phyloP scores from a whole-genome alignment of 805 yeast species.

The Saturnispora galanensis region DNA sequence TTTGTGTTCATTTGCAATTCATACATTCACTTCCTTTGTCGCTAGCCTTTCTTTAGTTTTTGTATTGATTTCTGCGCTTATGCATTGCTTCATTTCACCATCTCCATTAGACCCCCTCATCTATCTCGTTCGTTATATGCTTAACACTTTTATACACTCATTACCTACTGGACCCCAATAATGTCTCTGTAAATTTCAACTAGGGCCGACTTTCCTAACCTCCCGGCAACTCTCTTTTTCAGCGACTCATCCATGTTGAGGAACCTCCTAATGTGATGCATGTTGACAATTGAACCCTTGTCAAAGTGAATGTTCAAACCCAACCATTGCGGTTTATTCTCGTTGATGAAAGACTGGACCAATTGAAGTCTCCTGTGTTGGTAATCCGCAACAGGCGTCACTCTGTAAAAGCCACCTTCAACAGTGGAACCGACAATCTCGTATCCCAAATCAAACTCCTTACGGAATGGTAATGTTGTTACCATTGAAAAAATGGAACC shows the following conservation, averaged over 20 bases:
- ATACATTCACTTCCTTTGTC: no score
- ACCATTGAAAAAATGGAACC: constrained; percentile 23
- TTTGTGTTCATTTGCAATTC: no score
- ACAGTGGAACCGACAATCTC: constrained; percentile 62
- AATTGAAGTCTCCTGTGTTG: constrained; percentile 74
- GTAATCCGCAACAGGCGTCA: constrained; percentile 66
- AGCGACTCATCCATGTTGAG: constrained; percentile 47
- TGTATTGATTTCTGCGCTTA: no score
- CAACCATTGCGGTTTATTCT: constrained; percentile 59
- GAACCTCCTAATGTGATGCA: constrained; percentile 45
- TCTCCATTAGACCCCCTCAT: no score
- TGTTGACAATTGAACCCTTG: constrained; percentile 58
- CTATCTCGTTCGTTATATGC: no score
- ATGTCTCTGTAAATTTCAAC: constrained; percentile 62
- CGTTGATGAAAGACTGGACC: constrained; percentile 78
- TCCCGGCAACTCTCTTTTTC: constrained; percentile 42
- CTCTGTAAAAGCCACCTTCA: constrained; percentile 72
- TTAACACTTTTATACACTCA: no score
- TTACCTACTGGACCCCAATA: constrained; percentile 20
- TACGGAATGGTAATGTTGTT: constrained; percentile 21
- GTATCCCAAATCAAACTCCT: constrained; percentile 29
- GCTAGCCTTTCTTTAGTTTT: no score
- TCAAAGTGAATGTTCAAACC: constrained; percentile 78
- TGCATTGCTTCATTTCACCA: no score
- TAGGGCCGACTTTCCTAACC: constrained; percentile 48